phyloP scores from a whole-genome alignment of 140 eudicot species.

The Stevia rebaudiana region DNA sequence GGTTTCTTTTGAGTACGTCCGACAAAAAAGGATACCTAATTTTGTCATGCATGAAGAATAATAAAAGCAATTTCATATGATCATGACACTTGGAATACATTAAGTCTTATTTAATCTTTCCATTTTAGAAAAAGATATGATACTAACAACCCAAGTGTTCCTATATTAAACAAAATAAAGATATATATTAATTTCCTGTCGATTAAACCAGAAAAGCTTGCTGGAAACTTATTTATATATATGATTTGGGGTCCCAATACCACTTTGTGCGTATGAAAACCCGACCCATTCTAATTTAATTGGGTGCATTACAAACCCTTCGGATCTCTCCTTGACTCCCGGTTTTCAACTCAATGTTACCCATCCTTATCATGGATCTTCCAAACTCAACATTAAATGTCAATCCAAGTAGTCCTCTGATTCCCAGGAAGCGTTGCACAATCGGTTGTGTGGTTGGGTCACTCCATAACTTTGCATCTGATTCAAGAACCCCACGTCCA shows the following conservation, averaged over 20 bases:
- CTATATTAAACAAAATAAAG: too few species aligned
- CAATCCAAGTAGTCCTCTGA: conserved; percentile 34
- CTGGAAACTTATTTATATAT: too few species aligned
- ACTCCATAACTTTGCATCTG: conserved; percentile 55
- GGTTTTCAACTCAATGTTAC: conserved; percentile 9
- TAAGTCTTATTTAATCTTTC: neutral
- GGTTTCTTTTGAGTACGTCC: too few species aligned
- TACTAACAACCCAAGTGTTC: neutral
- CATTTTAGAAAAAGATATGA: neutral
- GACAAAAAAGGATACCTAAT: too few species aligned
- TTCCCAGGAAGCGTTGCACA: conserved; percentile 46
- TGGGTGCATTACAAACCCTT: conserved; percentile 11
- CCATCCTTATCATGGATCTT: conserved; percentile 22
- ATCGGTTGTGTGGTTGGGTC: conserved; percentile 31
- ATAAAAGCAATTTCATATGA: too few species aligned
- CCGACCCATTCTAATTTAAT: neutral
- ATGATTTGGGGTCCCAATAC: neutral
- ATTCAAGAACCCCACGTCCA: conserved; percentile 57
- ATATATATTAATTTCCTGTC: too few species aligned
- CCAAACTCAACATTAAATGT: conserved; percentile 27
- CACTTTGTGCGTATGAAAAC: neutral
- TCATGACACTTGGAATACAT: too few species aligned
- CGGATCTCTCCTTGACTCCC: conserved; percentile 17
- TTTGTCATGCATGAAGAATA: too few species aligned
- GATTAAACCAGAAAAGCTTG: too few species aligned